These are phyloP conservation scores for Tolypocladium nubicola DNA, from an alignment of 2,329 filamentous ascomycete species.

Conservation along the genomic window DNA sequence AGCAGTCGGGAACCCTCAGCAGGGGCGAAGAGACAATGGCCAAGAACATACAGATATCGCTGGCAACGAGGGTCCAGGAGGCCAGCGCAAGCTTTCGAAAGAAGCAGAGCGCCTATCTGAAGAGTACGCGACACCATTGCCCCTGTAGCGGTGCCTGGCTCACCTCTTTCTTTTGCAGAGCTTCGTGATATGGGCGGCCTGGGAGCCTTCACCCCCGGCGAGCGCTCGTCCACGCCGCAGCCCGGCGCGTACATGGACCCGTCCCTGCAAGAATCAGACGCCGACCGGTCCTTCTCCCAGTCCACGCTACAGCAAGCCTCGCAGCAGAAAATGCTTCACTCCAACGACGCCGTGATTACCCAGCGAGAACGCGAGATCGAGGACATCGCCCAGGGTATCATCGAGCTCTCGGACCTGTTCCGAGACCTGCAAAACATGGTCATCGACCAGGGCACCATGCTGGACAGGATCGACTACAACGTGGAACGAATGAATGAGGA, in stretches of 20 bases:
- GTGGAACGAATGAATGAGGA: slow-evolving; percentile 92
- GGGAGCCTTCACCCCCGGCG: slow-evolving; percentile 35
- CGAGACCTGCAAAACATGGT: slow-evolving; percentile 94
- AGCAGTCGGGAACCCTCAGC: slow-evolving; percentile 60
- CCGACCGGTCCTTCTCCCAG: slow-evolving; percentile 86
- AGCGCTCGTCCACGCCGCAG: slow-evolving; percentile 42
- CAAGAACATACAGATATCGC: slow-evolving; percentile 84
- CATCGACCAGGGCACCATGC: slow-evolving; percentile 81
- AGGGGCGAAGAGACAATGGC: slow-evolving; percentile 91
- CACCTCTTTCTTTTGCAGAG: slow-evolving; percentile 35
- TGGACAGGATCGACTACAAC: slow-evolving; percentile 96
- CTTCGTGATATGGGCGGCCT: slow-evolving; percentile 60
- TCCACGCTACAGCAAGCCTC: slow-evolving; percentile 73
- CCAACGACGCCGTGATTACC: slow-evolving; percentile 74
- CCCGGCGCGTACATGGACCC: slow-evolving; percentile 61
- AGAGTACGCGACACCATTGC: slow-evolving; percentile 48
- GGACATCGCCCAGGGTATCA: slow-evolving; percentile 95
- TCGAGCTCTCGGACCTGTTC: slow-evolving; percentile 93
- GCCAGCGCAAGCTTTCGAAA: slow-evolving; percentile 88
- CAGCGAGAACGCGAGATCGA: slow-evolving; percentile 96
- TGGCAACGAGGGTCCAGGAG: slow-evolving; percentile 82
- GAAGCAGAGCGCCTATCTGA: slow-evolving; percentile 93
- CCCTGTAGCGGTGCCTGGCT: slow-evolving; percentile 7
- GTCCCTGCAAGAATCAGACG: slow-evolving; percentile 84
- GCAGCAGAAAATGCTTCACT: slow-evolving; percentile 55